Evolutionary conservation across 768 basidiomycete species (phyloP).

Genomic region (Mycena alexandri): DNA sequence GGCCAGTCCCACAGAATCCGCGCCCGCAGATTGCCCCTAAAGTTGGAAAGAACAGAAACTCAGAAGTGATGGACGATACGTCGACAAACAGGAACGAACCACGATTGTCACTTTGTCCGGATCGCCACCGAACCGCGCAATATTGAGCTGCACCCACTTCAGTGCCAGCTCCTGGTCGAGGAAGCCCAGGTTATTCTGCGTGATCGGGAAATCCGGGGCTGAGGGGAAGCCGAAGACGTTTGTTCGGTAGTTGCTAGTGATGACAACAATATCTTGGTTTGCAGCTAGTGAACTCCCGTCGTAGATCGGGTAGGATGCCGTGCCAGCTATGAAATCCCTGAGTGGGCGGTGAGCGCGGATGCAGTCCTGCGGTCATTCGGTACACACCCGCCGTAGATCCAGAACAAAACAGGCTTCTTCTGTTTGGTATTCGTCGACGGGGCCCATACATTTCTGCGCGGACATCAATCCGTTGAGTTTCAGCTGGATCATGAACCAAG

Average conservation of each 20-base stretch:
- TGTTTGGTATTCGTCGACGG: constrained; percentile 5
- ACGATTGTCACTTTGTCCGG: constrained; percentile 43
- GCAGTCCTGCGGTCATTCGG: background rate
- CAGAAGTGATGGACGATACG: no score
- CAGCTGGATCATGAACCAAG: constrained; percentile 4
- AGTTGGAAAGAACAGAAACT: no score
- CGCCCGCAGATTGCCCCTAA: no score
- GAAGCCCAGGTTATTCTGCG: no score
- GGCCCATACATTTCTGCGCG: constrained; percentile 16
- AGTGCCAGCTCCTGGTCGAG: constrained; percentile 35
- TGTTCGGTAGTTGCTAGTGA: no score
- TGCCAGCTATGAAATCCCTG: constrained; percentile 5
- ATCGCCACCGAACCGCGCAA: constrained; percentile 60
- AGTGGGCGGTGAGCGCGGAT: background rate
- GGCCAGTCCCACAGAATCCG: no score
- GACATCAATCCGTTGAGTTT: background rate
- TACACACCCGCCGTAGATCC: constrained; percentile 23
- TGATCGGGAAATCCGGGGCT: no score
- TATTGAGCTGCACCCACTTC: constrained; percentile 57
- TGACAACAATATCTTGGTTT: constrained; percentile 11
- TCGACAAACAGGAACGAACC: no score
- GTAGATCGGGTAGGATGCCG: background rate
- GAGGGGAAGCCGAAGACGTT: no score
- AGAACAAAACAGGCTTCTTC: constrained; percentile 21
- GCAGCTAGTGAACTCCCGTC: constrained; percentile 14